These are phyloP conservation scores for Aspergillus floridensis DNA, from an alignment of 2,329 filamentous ascomycete species.

Conservation along the genomic window DNA sequence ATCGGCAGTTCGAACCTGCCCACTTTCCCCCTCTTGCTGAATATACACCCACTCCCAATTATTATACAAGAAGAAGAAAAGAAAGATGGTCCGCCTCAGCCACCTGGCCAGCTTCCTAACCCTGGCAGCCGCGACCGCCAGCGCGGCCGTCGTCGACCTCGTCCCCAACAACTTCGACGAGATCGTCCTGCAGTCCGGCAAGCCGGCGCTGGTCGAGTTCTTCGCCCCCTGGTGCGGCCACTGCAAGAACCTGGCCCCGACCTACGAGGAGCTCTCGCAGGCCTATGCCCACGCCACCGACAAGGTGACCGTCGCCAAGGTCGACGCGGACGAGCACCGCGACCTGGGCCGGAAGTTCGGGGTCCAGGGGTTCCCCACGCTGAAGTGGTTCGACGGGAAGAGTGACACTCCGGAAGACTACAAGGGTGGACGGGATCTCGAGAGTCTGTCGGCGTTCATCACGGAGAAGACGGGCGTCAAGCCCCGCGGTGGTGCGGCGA, in stretches of 20 bases:
- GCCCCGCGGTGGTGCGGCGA: conserved; percentile 58
- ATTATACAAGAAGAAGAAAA: conserved; percentile 4
- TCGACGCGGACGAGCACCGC: conserved; percentile 89
- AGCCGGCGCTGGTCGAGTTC: conserved; percentile 95
- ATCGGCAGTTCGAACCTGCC: conserved; percentile 8
- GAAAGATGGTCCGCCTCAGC: conserved; percentile 46
- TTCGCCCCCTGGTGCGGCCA: conserved; percentile 99
- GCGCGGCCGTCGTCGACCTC: conserved; percentile 85
- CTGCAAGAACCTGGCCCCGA: conserved; percentile 94
- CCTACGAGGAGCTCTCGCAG: conserved; percentile 85
- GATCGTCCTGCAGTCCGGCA: conserved; percentile 83
- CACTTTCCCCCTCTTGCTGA: not conserved
- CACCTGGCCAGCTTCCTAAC: conserved; percentile 50
- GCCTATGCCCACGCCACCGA: conserved; percentile 70
- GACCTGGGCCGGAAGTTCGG: conserved; percentile 80
- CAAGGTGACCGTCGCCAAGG: conserved; percentile 86
- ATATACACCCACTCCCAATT: not conserved
- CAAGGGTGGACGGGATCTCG: conserved; percentile 79
- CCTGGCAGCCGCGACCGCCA: conserved; percentile 66
- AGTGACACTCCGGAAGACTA: conserved; percentile 82
- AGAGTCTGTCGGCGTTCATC: conserved; percentile 78
- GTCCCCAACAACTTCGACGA: conserved; percentile 88
- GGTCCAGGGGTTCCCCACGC: conserved; percentile 90
- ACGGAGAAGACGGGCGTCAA: conserved; percentile 82
- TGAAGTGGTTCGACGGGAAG: conserved; percentile 98